phyloP scores from a whole-genome alignment of 2,329 filamentous ascomycete genomes.

The Catunica adiposa region DNA sequence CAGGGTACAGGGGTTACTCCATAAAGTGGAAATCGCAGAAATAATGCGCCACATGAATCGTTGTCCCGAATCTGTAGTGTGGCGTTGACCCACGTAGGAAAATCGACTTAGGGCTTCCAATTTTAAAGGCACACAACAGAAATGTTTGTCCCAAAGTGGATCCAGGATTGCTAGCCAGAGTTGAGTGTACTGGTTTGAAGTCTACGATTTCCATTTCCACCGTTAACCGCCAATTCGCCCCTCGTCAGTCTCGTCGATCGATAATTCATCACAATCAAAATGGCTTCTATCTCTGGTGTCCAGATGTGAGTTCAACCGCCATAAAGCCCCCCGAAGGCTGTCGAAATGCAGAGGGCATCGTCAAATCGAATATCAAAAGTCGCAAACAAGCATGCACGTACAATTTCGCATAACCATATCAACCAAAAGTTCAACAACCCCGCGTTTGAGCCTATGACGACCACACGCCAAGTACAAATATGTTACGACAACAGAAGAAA shows the following conservation, averaged over 20 bases:
- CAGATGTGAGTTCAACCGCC: conserved; percentile 14
- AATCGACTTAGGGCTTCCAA: conserved; percentile 7
- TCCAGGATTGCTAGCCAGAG: conserved; percentile 13
- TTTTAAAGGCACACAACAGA: conserved; percentile 13
- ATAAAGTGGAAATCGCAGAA: background rate
- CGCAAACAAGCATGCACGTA: background rate
- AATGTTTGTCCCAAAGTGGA: conserved; percentile 15
- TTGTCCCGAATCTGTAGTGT: background rate
- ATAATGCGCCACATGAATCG: background rate
- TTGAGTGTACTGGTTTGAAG: conserved; percentile 10
- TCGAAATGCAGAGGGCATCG: conserved; percentile 9
- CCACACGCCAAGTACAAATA: background rate
- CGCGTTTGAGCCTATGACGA: background rate
- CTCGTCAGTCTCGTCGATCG: conserved; percentile 15
- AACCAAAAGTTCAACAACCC: background rate
- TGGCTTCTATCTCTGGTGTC: conserved; percentile 15
- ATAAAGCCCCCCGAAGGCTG: background rate
- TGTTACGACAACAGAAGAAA: background rate
- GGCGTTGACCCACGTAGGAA: background rate
- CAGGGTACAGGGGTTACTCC: background rate
- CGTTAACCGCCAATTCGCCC: conserved; percentile 15
- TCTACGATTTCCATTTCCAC: conserved; percentile 15
- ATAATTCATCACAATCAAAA: conserved; percentile 15
- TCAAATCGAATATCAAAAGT: conserved; percentile 4
- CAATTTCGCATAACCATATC: background rate